Conservation (phyloP, 495 filamentous ascomycete species). For the Neurospora hispaniola region DNA sequence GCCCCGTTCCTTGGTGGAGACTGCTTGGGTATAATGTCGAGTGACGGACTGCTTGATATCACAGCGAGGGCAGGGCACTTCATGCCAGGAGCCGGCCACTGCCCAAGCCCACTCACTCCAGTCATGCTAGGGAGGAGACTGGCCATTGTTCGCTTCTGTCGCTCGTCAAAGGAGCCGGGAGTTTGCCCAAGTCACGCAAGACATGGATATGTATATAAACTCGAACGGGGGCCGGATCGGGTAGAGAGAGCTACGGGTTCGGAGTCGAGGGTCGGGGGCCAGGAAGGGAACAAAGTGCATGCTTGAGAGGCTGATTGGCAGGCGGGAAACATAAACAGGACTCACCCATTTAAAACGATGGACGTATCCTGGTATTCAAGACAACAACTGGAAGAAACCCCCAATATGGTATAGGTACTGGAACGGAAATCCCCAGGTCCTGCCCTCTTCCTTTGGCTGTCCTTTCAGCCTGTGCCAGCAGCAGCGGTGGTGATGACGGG, state of each 20-base stretch:
- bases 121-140: neutral
- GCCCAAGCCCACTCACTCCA: neutral
- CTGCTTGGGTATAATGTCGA: neutral
- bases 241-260: neutral
- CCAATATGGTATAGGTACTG: neutral
- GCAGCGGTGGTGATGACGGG: neutral
- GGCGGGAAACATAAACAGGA: neutral
- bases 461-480: neutral
- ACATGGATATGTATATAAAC: neutral
- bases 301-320: neutral
- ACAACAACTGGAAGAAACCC: neutral
- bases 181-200: neutral
- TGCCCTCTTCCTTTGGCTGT: neutral
- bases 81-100: neutral
- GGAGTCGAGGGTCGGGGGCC: neutral
- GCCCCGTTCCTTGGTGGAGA: neutral
- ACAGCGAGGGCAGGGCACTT: neutral
- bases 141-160: neutral
- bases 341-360: neutral
- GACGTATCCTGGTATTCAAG: neutral
- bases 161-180: neutral
- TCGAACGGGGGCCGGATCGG: neutral
- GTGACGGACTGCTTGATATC: neutral
- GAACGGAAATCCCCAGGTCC: neutral
- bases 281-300: conserved; percentile 4